phyloP scores from a whole-genome alignment of 371 early-diverging fungal species.

The Lichtheimia hyalospora region DNA sequence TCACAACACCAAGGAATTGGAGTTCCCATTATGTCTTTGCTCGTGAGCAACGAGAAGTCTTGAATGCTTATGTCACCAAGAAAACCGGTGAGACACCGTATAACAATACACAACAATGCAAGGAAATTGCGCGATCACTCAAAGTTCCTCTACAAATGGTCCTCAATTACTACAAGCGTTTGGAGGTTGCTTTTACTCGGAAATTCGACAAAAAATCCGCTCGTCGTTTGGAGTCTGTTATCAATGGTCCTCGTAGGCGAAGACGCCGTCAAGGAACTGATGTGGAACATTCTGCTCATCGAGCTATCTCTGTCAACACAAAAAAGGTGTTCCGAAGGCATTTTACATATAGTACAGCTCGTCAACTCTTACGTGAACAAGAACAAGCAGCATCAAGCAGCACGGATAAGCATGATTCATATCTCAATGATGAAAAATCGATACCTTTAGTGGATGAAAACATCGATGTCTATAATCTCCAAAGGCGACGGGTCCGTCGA shows the following conservation, averaged over 20 bases:
- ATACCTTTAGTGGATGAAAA: no score
- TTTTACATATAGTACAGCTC: no score
- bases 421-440: no score
- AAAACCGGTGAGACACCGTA: constrained; percentile 37
- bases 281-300: neutral
- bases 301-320: constrained; percentile 2
- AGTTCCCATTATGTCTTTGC: constrained; percentile 32
- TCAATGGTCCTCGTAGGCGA: constrained; percentile 11
- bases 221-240: neutral
- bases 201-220: constrained; percentile 10
- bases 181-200: constrained; percentile 33
- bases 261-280: neutral
- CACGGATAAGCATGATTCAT: no score
- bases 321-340: constrained; percentile 5
- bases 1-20: constrained; percentile 48
- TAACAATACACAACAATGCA: constrained; percentile 28
- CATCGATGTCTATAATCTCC: no score
- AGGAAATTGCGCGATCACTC: constrained; percentile 29
- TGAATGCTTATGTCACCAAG: constrained; percentile 44
- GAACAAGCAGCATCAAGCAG: no score
- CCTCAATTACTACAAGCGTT: constrained; percentile 38
- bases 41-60: constrained; percentile 24
- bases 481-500: neutral
- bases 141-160: constrained; percentile 33
- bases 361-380: neutral